Evolutionary conservation across 1,284 basidiomycete species (phyloP), one percentile per base, ranked within the genome.

Genomic region (Porogramme epimiltina): DNA sequence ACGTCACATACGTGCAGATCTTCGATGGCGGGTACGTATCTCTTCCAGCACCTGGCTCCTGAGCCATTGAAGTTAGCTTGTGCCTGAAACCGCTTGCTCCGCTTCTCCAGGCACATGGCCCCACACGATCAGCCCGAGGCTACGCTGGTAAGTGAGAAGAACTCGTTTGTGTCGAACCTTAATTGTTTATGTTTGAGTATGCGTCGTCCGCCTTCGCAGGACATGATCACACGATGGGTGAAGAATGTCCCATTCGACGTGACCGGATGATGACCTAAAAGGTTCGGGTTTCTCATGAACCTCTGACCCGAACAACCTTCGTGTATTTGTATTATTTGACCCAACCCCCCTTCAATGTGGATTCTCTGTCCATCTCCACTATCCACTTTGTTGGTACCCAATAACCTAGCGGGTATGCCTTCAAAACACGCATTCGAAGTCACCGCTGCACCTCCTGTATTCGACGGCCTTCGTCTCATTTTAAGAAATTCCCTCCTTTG

Each of bases 51-150:
- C n/a, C n/a, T n/a, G n/a, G n/a, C n/a, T n/a, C n/a, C n/a, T n/a
- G n/a, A n/a, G n/a, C n/a, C n/a, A n/a, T n/a, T n/a, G n/a, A n/a
- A n/a, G n/a, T n/a, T n/a, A n/a, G n/a, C n/a, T n/a, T n/a, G 19
- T 22, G 4, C 13, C 37, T 42, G 33, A 19, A 34, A 24, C 18
- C n/a, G 19, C 23, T 48, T 48, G 22, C 28, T 34, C 47, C 38
- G 37, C 24, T 20, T 39, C 22, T n/a, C 4, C 56, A 90, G 89
- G 26, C 89, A 92, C 66, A 91, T 92, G 90, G 89, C 89, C 13
- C 91, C 91, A 4, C 85, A 80, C 62, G 89, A 95, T 69, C 90
- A 93, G 64, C 87, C 91, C 0, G 87, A 87, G 60, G 89, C 82
- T 39, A 83, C 91, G 46, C 71, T 79, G 57, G 71, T 73, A 48